Evolutionary conservation across 2,329 filamentous ascomycete genomes (phyloP).

Genomic region (Chaetomiaceae sp.): DNA sequence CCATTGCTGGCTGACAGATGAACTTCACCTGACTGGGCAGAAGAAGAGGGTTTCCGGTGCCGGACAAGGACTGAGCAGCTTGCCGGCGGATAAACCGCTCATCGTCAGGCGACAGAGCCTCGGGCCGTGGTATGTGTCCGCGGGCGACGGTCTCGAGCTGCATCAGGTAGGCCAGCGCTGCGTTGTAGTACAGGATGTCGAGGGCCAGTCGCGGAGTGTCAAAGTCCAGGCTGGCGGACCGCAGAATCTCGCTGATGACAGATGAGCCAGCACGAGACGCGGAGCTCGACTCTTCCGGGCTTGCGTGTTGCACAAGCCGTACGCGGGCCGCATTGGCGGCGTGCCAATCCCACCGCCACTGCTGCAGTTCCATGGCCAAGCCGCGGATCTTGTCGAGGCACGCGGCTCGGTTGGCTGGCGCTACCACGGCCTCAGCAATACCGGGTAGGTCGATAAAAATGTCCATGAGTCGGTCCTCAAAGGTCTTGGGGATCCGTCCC

Average conservation of each 20-base stretch:
- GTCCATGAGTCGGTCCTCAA: constrained; percentile 4
- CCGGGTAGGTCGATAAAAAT: constrained; percentile 1
- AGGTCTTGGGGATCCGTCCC: not conserved
- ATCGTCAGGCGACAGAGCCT: not conserved
- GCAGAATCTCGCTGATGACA: not conserved
- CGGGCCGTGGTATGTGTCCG: not conserved
- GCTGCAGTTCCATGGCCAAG: not conserved
- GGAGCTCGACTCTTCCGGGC: not conserved
- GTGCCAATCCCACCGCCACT: constrained; percentile 6
- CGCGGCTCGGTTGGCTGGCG: not conserved
- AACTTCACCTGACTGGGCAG: not conserved
- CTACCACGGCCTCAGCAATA: not conserved
- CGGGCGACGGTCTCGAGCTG: not conserved
- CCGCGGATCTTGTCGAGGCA: not conserved
- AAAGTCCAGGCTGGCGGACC: not conserved
- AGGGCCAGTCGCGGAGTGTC: constrained; percentile 2
- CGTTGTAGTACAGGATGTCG: constrained; percentile 6
- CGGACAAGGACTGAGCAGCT: not conserved
- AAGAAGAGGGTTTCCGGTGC: constrained; percentile 7
- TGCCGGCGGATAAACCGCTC: not conserved
- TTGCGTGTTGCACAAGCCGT: not conserved
- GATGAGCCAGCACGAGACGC: not conserved
- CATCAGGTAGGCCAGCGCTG: not conserved
- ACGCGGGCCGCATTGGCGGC: not conserved
- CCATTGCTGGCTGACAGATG: not conserved